phyloP scores from a whole-genome alignment of 1,284 basidiomycete genomes.

The Wallemia hederae region DNA sequence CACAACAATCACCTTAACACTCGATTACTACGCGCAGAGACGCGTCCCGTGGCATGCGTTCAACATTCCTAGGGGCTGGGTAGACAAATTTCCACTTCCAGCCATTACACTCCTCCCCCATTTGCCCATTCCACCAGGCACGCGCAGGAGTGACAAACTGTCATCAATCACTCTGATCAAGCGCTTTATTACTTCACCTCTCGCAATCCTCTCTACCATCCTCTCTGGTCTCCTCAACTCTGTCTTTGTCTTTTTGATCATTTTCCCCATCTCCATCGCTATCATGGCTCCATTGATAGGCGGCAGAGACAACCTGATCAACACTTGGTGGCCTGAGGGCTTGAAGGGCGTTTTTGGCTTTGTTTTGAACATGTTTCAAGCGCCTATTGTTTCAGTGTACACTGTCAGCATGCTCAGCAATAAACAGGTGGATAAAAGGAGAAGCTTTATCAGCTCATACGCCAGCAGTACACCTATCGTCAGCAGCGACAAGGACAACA shows the following conservation, averaged over 20 bases:
- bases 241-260: neutral
- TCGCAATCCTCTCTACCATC: neutral
- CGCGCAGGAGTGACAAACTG: neutral
- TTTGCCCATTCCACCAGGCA: neutral
- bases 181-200: neutral
- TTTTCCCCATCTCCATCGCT: neutral
- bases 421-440: neutral
- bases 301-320: neutral
- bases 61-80: neutral
- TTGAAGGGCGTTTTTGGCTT: neutral
- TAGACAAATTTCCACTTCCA: neutral
- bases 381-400: neutral
- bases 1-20: neutral
- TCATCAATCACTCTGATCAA: neutral
- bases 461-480: neutral
- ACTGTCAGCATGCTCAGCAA: neutral
- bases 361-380: neutral
- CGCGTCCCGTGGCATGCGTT: neutral
- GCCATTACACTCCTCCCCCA: neutral
- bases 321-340: neutral
- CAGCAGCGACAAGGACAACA: neutral
- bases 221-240: neutral
- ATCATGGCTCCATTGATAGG: neutral
- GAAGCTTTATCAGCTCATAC: neutral
- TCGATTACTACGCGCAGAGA: neutral